These are phyloP conservation scores for Alternaria burnsii DNA, from an alignment of 2,329 filamentous ascomycete genomes.

Conservation along the genomic window DNA sequence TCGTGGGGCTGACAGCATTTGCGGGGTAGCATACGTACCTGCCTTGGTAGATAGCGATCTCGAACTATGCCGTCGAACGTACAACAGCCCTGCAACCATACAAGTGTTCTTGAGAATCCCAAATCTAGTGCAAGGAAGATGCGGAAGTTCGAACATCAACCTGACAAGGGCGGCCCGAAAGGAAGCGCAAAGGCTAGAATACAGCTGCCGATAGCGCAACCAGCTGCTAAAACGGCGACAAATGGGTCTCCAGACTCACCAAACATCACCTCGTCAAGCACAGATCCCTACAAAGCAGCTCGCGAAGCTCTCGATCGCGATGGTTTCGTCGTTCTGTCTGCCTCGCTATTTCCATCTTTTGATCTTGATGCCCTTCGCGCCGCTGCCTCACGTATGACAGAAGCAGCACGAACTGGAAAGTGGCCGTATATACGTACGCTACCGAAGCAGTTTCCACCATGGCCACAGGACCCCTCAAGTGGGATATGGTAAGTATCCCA, in stretches of 20 bases:
- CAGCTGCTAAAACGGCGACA: conserved; percentile 10
- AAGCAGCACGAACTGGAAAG: conserved; percentile 70
- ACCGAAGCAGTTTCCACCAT: conserved; percentile 91
- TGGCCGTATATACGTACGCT: conserved; percentile 87
- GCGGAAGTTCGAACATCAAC: conserved; percentile 14
- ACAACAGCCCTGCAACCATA: not conserved
- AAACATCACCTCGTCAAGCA: conserved; percentile 18
- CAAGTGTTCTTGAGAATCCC: not conserved
- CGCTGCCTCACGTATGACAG: conserved; percentile 66
- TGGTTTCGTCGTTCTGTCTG: conserved; percentile 78
- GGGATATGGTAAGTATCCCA: conserved; percentile 69
- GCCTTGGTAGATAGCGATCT: not conserved
- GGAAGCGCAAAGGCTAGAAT: conserved; percentile 20
- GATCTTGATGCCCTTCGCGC: conserved; percentile 66
- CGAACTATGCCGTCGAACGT: not conserved
- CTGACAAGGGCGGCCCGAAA: conserved; percentile 21
- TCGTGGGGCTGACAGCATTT: conserved; percentile 3
- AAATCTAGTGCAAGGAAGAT: not conserved
- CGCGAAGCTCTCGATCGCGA: conserved; percentile 69
- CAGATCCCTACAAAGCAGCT: conserved; percentile 39
- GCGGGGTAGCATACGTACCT: conserved; percentile 11
- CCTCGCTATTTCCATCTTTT: conserved; percentile 63
- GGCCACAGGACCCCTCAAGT: conserved; percentile 66
- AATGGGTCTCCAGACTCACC: conserved; percentile 5
- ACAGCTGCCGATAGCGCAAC: conserved; percentile 18